Evolutionary conservation across 2,329 filamentous ascomycete genomes (phyloP), one percentile per base, ranked within the genome.

Genomic region (Cladophialophora exuberans): DNA sequence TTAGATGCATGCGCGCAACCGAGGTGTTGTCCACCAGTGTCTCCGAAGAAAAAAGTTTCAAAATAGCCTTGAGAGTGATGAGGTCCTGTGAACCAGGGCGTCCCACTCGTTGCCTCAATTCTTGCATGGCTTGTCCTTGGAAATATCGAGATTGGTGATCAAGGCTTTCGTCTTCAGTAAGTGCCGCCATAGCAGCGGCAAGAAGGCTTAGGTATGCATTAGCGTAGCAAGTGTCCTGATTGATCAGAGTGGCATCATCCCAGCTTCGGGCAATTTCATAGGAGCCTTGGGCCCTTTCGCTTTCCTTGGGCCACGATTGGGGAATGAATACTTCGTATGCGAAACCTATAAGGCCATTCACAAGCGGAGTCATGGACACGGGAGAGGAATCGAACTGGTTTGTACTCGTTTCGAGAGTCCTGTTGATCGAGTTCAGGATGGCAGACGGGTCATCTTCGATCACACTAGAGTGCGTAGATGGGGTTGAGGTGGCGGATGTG

Each of bases 1-100:
- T 64, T 10, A 64, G 57, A 30, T 64, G 62, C 44, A 58, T 58
- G 26, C 62, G 60, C n/a, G 62, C 62, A 6, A 56, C 57, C 18
- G 62, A 60, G 5, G 60, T 64, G 51, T 62, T 64, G 57, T 62
- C 60, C 11, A 61, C 52, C 15, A 60, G 41, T 6, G 60, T 64
- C 46, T 64, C 61, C 7, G 60, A 54, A 15, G 57, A 61, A 31
- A 62, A 64, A 38, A 64, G 60, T 45, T 58, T 61, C 31, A 62
- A 31, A 15, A 61, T 61, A 9, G 60, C 62, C 42, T 62, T 61
- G 15, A 62, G 43, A 9, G 60, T 62, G 22, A 38, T 49, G 25
- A 58, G 26, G 11, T 64, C 62, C 46, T 52, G 54, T 5, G 49
- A 31, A 6, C 47, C 57, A 17, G 44, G 48, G 11, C 35, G 36